These are phyloP conservation scores for Agaricus sinodeliciosus DNA, from an alignment of 768 basidiomycete genomes.

Conservation along the genomic window DNA sequence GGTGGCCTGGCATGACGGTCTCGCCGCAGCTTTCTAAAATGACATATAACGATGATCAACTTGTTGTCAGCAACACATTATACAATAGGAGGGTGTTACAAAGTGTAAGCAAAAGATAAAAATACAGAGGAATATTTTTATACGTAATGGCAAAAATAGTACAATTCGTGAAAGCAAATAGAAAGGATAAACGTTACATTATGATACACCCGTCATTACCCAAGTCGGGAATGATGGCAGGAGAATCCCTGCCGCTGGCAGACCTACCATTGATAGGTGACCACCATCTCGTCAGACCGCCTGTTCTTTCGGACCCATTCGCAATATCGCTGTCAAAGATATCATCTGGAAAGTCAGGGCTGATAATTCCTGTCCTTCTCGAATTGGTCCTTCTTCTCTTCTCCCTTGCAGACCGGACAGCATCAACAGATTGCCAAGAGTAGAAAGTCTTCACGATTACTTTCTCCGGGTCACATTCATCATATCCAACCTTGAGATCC, in stretches of 20 bases:
- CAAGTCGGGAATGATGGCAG: conserved; percentile 35
- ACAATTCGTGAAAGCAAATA: conserved; percentile 6
- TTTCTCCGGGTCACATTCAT: conserved; percentile 70
- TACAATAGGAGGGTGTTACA: no score
- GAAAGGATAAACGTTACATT: conserved; percentile 41
- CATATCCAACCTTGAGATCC: conserved; percentile 61
- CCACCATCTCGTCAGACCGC: conserved; percentile 42
- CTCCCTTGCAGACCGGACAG: conserved; percentile 59
- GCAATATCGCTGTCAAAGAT: conserved; percentile 26
- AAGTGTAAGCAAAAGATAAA: no score
- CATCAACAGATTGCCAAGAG: conserved; percentile 82
- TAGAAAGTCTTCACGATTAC: conserved; percentile 83
- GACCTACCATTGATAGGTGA: conserved; percentile 39
- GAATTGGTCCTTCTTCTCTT: conserved; percentile 50
- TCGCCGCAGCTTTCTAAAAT: no score
- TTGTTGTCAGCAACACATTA: no score
- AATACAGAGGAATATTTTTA: no score
- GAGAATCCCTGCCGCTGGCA: conserved; percentile 42
- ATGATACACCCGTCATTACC: conserved; percentile 60
- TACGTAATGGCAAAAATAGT: background rate
- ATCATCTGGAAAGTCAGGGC: conserved; percentile 15
- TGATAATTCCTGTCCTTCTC: conserved; percentile 36
- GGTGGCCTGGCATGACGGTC: no score
- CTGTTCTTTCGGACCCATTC: conserved; percentile 15
- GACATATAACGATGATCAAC: no score